Percentiles rank a stretch among this genome's conserved stretches.
Evolutionary conservation across 2,329 filamentous ascomycete species (phyloP).

Genomic region (Harringtonia aguacate): DNA sequence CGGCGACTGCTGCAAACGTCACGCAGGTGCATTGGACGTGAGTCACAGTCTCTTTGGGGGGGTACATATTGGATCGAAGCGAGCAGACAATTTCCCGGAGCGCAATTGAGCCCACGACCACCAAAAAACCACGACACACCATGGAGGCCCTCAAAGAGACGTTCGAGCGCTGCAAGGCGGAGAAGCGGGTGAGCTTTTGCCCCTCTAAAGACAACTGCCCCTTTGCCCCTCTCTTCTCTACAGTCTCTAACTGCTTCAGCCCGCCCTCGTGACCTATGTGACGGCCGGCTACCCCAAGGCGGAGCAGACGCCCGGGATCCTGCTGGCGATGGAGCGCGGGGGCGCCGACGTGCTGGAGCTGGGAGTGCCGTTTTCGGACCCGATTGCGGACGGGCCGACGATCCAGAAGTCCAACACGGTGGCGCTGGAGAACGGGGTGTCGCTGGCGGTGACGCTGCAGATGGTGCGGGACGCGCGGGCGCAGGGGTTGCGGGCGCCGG

Average conservation of each 20-base stretch:
- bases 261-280: conserved; percentile 90
- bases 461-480: conserved; percentile 75
- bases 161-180: conserved; percentile 49
- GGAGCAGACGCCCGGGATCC: conserved; percentile 71
- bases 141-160: conserved; percentile 50
- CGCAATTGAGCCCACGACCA: not conserved
- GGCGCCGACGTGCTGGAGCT: conserved; percentile 94
- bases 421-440: conserved; percentile 85
- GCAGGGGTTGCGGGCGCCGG: conserved; percentile 66
- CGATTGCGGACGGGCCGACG: conserved; percentile 93
- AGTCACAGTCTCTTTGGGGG: too few relatives aligned
- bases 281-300: conserved; percentile 84
- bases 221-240: conserved; percentile 33
- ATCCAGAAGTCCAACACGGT: conserved; percentile 91
- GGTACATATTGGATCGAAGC: too few relatives aligned
- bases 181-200: conserved; percentile 39
- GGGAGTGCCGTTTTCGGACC: conserved; percentile 93
- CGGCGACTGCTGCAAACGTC: too few relatives aligned
- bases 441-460: conserved; percentile 64
- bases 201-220: not conserved
- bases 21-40: too few relatives aligned
- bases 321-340: conserved; percentile 84
- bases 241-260: too few relatives aligned
- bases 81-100: too few relatives aligned
- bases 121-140: conserved; percentile 11